Evolutionary conservation across 345 rosid genomes (phyloP), one percentile per base, ranked within the genome.

Genomic region (Theobroma cacao): DNA sequence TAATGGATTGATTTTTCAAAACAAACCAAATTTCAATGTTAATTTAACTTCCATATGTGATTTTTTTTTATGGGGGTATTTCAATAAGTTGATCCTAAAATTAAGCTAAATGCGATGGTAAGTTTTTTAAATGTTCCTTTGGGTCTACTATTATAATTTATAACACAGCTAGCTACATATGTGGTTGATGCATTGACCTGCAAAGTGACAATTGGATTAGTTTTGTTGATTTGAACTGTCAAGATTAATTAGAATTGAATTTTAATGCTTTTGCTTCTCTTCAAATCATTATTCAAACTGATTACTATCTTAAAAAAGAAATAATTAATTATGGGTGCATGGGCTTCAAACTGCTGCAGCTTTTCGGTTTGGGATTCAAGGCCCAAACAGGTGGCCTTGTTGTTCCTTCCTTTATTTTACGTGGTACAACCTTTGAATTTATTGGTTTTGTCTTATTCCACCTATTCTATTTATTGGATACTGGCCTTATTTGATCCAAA

Each of bases 91-190:
- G 61, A 48, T 48, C 41, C 60, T 48, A 10, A 70, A 70, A 30
- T 70, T 70, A 48, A 48, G 59, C 41, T 70, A 34, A 4, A 56
- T 56, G 61, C 24, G 61, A 56, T 56, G 61, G 5, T 24, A 24
- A 56, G 58, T 18, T 67, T 17, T 28, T 70, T 48, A 70, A 70
- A n/a, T 45, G 40, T 70, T 70, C 74, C 59, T 45, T 31, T 17
- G 24, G 26, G 15, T 47, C 38, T 28, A 30, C 36, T 47, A 7
- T 31, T 55, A 20, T 55, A 20, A n/a, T 66, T 66, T 68, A 68
- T 67, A 38, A 12, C n/a, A n/a, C n/a, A 41, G 2, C 2, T 12
- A 41, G 55, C 52, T 67, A 43, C 9, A 41, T 41, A 41, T 3
- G 10, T 41, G 10, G n/a, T n/a, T n/a, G n/a, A n/a, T 58, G 30